Conservation (phyloP, 768 basidiomycete species). For the Russula griseocarnosa region DNA sequence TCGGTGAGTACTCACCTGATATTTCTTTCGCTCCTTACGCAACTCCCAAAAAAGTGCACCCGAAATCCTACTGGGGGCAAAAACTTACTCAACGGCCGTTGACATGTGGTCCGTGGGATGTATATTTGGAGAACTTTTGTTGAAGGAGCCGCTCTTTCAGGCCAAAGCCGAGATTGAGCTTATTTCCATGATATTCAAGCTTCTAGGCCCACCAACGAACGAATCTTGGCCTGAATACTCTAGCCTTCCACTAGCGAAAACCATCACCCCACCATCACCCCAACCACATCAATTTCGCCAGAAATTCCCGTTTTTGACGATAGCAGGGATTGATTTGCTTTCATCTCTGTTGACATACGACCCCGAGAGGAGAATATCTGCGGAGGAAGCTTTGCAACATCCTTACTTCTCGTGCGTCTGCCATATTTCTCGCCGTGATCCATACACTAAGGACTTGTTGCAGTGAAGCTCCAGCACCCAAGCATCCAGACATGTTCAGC, state of each 20-base stretch:
- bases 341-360: constrained; percentile 84
- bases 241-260: constrained; percentile 74
- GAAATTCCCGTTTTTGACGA: constrained; percentile 80
- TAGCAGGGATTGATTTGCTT: constrained; percentile 80
- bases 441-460: constrained; percentile 1
- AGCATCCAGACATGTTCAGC: constrained; percentile 92
- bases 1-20: constrained; percentile 51
- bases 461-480: constrained; percentile 91
- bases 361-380: constrained; percentile 78
- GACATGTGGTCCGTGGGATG: constrained; percentile 99
- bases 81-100: constrained; percentile 89
- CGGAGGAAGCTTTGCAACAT: constrained; percentile 86
- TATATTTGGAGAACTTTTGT: constrained; percentile 93
- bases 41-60: constrained; percentile 61
- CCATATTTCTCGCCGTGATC: not conserved
- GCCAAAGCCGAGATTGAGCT: constrained; percentile 95
- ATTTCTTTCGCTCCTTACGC: constrained; percentile 17
- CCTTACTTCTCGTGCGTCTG: constrained; percentile 79
- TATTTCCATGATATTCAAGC: constrained; percentile 88
- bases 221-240: constrained; percentile 84
- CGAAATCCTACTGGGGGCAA: constrained; percentile 90
- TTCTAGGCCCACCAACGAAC: constrained; percentile 88
- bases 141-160: constrained; percentile 96
- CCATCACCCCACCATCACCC: constrained; percentile 67
- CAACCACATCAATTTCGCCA: constrained; percentile 75